Percentiles rank a stretch among this genome's conserved stretches.
Conservation (phyloP, 2,329 filamentous ascomycete species). For the Scedosporium aurantiacum region DNA sequence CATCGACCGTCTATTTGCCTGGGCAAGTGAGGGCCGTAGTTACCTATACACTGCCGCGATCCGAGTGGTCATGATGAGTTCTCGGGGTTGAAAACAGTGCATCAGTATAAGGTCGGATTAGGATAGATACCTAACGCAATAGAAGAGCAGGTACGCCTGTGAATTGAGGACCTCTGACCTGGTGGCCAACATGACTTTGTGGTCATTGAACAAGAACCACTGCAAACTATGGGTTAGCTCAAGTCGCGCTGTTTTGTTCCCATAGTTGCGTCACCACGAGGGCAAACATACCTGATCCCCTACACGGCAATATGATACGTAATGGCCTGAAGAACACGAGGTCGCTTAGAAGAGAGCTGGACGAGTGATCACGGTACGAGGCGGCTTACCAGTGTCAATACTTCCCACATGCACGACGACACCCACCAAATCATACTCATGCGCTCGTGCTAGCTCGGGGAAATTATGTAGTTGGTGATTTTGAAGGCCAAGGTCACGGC, state of each 20-base stretch:
- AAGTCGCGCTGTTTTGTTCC: too few relatives aligned
- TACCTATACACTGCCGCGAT: too few relatives aligned
- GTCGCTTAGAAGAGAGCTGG: not conserved
- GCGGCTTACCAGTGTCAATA: slow-evolving; percentile 82
- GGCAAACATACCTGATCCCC: slow-evolving; percentile 48
- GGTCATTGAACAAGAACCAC: slow-evolving; percentile 96
- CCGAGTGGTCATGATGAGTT: too few relatives aligned
- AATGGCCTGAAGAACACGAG: slow-evolving; percentile 44
- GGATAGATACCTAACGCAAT: slow-evolving; percentile 55
- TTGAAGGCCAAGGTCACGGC: slow-evolving; percentile 24
- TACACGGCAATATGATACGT: slow-evolving; percentile 77
- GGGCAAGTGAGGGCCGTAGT: too few relatives aligned
- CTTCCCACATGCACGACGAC: slow-evolving; percentile 91
- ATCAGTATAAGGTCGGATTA: slow-evolving; percentile 15
- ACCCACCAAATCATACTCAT: slow-evolving; percentile 76
- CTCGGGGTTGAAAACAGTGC: not conserved
- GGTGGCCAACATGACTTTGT: slow-evolving; percentile 74
- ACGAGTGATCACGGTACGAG: not conserved
- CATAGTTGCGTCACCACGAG: slow-evolving; percentile 11
- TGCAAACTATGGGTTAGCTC: not conserved
- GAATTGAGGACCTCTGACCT: slow-evolving; percentile 77
- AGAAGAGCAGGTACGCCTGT: slow-evolving; percentile 86
- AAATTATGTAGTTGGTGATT: slow-evolving; percentile 16
- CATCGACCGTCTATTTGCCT: too few relatives aligned
- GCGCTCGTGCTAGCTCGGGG: slow-evolving; percentile 50